Evolutionary conservation across 1,284 basidiomycete species (phyloP).

Genomic region (Ceratobasidium sp.): DNA sequence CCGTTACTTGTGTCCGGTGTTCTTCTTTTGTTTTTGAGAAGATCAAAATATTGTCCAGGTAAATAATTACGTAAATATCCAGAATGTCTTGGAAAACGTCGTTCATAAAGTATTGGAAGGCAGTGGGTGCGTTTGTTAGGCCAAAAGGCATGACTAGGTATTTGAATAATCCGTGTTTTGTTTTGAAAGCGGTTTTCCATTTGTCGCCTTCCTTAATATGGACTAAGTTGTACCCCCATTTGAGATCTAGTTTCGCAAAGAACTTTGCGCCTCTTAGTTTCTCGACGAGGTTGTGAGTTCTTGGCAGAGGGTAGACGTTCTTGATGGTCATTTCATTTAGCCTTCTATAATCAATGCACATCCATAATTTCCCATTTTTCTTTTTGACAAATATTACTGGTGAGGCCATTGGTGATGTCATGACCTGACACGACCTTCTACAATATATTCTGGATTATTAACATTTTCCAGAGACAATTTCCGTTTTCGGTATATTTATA

Average conservation of each 20-base stretch:
- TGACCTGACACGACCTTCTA: too few relatives aligned
- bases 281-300: constrained; percentile 49
- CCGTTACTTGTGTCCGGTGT: too few relatives aligned
- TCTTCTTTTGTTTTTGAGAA: too few relatives aligned
- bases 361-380: constrained; percentile 56
- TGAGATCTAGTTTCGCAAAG: constrained; percentile 53
- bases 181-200: constrained; percentile 56
- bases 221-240: constrained; percentile 51
- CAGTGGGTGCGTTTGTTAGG: constrained; percentile 50
- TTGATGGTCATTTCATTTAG: constrained; percentile 47
- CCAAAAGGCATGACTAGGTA: constrained; percentile 54
- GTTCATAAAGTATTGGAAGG: constrained; percentile 52
- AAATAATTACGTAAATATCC: too few relatives aligned
- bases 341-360: constrained; percentile 59
- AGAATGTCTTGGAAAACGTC: neutral
- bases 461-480: too few relatives aligned
- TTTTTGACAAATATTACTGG: constrained; percentile 61
- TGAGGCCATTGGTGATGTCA: constrained; percentile 40
- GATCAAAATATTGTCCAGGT: too few relatives aligned
- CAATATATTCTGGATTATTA: too few relatives aligned
- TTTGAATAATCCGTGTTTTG: constrained; percentile 55
- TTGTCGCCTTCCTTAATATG: constrained; percentile 50
- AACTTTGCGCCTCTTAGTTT: constrained; percentile 45
- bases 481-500: too few relatives aligned
- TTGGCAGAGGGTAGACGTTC: constrained; percentile 48